Conservation (phyloP, 495 filamentous ascomycete species). For the Neurospora intermedia region DNA sequence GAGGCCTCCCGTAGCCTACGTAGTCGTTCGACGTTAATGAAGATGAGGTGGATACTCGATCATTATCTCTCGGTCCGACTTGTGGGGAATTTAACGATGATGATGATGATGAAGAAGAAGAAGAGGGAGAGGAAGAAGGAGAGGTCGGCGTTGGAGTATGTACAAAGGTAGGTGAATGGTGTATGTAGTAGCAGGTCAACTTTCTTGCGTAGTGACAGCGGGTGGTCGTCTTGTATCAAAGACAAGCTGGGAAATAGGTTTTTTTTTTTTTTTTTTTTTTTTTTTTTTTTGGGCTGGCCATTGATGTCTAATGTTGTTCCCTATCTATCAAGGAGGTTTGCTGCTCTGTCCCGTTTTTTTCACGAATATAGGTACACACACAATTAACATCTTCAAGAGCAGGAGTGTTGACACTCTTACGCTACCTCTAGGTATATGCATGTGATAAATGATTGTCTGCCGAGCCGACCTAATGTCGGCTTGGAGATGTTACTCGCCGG, state of each 20-base stretch:
- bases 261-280: too few species aligned
- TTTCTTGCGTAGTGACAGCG: neutral
- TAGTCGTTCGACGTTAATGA: neutral
- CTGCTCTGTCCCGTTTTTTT: neutral
- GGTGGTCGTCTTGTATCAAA: neutral
- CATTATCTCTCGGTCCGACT: neutral
- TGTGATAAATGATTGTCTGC: neutral
- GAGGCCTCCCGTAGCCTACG: neutral
- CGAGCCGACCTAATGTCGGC: neutral
- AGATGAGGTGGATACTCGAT: neutral
- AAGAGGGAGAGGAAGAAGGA: neutral
- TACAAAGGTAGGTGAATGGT: neutral
- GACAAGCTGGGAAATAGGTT: neutral
- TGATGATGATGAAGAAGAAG: neutral
- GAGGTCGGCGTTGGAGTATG: neutral
- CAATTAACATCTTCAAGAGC: neutral
- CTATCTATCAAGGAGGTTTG: neutral
- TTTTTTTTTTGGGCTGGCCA: neutral
- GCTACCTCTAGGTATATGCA: neutral
- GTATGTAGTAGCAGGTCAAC: neutral
- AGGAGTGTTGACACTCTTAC: neutral
- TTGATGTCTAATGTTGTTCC: neutral
- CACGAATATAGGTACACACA: neutral
- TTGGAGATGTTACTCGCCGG: neutral
- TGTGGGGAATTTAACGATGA: neutral